These are phyloP conservation scores for Anthoceros angustus DNA, from an alignment of 225 moss, liverwort and hornwort genomes.

Conservation along the genomic window DNA sequence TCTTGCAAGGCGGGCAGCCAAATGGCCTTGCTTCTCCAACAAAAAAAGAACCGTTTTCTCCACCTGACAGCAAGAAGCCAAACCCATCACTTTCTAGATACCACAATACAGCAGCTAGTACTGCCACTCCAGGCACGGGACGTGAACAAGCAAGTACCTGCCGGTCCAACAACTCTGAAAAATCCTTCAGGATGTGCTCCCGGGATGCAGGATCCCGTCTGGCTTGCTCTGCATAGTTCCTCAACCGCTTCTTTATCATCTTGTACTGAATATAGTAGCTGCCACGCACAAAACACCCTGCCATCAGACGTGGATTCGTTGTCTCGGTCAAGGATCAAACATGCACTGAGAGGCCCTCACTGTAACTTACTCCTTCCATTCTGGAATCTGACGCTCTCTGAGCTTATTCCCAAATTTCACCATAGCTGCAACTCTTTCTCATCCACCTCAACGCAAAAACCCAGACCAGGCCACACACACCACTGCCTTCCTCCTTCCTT, in stretches of 20 bases:
- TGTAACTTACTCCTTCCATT: slow-evolving; percentile 42
- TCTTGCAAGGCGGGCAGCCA: background rate
- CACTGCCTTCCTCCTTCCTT: too few species aligned
- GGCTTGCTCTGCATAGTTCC: slow-evolving; percentile 21
- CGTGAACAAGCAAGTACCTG: slow-evolving; percentile 25
- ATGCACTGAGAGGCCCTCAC: background rate
- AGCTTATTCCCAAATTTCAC: slow-evolving; percentile 49
- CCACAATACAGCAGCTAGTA: background rate
- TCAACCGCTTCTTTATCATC: slow-evolving; percentile 63
- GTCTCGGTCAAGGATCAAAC: background rate
- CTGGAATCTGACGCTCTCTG: slow-evolving; percentile 35
- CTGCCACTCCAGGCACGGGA: slow-evolving; percentile 1
- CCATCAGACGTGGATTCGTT: background rate
- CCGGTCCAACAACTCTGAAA: slow-evolving; percentile 66
- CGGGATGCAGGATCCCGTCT: slow-evolving; percentile 29
- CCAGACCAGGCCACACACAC: too few species aligned
- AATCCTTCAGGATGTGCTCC: slow-evolving; percentile 53
- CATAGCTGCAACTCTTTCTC: slow-evolving; percentile 12
- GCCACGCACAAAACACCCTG: background rate
- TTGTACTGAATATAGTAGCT: slow-evolving; percentile 87
- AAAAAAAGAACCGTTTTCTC: background rate
- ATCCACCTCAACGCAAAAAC: too few species aligned
- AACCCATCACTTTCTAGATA: background rate
- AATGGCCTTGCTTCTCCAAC: background rate
- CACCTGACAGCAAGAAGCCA: background rate